A percentile compares a stretch with the other conserved stretches of the same genome.
These are phyloP conservation scores for Dimargaris verticillata DNA, from an alignment of 192 early-diverging fungal species.

Conservation along the genomic window DNA sequence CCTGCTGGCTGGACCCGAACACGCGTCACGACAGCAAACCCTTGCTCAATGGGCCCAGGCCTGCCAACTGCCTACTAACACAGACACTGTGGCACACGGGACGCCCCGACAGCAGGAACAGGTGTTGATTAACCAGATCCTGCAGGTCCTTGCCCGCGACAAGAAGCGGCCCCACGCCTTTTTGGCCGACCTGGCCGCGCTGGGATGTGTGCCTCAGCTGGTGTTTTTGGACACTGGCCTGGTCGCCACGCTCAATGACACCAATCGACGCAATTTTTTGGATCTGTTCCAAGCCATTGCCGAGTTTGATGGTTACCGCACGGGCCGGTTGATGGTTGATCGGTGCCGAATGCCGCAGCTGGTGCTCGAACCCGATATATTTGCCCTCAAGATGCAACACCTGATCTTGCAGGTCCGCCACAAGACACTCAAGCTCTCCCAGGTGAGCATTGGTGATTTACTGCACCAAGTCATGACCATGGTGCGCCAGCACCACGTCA, in stretches of 20 bases:
- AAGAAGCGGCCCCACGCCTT: conserved; percentile 16
- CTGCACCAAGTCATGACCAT: conserved; percentile 65
- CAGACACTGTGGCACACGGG: background rate
- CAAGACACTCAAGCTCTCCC: conserved; percentile 55
- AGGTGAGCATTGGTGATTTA: conserved; percentile 66
- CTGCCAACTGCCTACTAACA: background rate
- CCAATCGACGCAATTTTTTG: conserved; percentile 71
- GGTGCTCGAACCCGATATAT: conserved; percentile 57
- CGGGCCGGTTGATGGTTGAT: conserved; percentile 76
- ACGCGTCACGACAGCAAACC: background rate
- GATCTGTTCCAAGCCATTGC: conserved; percentile 82
- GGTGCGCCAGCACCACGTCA: conserved; percentile 83
- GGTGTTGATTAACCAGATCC: background rate
- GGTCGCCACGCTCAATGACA: conserved; percentile 54
- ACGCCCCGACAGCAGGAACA: background rate
- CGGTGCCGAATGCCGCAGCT: conserved; percentile 56
- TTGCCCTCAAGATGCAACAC: conserved; percentile 65
- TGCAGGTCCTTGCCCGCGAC: conserved; percentile 1
- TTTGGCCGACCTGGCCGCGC: conserved; percentile 28
- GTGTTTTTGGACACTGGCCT: conserved; percentile 86
- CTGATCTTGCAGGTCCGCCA: conserved; percentile 54
- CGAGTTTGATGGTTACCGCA: conserved; percentile 66
- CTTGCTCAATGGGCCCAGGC: background rate
- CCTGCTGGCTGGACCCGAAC: conserved; percentile 12
- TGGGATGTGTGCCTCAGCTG: conserved; percentile 60